Percentiles rank a stretch among this genome's conserved stretches.
phyloP scores from a whole-genome alignment of 1,139 yeast species.

The Suhomyces bribrorum region DNA sequence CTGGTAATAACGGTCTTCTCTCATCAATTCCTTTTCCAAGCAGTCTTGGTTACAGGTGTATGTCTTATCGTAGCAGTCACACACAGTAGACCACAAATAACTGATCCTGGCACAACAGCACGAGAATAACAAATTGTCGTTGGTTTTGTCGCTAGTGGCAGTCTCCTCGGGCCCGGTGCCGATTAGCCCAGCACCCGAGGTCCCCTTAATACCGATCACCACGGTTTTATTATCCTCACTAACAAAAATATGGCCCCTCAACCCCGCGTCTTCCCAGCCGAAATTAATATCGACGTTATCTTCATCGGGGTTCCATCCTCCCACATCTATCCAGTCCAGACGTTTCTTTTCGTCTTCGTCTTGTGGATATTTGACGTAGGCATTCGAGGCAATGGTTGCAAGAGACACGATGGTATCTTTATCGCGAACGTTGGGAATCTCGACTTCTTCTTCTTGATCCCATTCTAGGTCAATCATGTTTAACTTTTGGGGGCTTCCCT shows the following conservation, averaged over 20 bases:
- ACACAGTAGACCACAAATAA: conserved; percentile 91
- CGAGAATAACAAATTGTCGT: conserved; percentile 86
- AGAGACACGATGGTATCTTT: conserved; percentile 68
- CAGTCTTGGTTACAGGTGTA: conserved; percentile 91
- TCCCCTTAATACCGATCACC: conserved; percentile 86
- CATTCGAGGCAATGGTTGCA: conserved; percentile 88
- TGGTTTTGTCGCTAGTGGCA: conserved; percentile 73
- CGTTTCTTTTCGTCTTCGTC: conserved; percentile 56
- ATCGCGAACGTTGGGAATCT: conserved; percentile 75
- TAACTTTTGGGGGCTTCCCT: conserved; percentile 45
- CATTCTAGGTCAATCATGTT: conserved; percentile 55
- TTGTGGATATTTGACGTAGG: conserved; percentile 77
- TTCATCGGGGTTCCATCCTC: conserved; percentile 53
- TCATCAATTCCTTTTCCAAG: conserved; percentile 70
- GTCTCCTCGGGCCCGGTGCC: conserved; percentile 80
- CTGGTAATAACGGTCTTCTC: conserved; percentile 79
- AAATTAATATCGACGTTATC: conserved; percentile 45
- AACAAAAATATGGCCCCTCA: conserved; percentile 88
- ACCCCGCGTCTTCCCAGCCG: conserved; percentile 87
- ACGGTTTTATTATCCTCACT: conserved; percentile 65
- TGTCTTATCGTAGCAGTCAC: conserved; percentile 86
- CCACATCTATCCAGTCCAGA: conserved; percentile 83
- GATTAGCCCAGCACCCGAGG: conserved; percentile 81
- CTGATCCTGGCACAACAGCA: conserved; percentile 96
- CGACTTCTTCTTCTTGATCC: conserved; percentile 45